Percentiles rank a stretch among this genome's conserved stretches.
Evolutionary conservation across 1,139 yeast species (phyloP).

Genomic region (Williopsis jadinii): DNA sequence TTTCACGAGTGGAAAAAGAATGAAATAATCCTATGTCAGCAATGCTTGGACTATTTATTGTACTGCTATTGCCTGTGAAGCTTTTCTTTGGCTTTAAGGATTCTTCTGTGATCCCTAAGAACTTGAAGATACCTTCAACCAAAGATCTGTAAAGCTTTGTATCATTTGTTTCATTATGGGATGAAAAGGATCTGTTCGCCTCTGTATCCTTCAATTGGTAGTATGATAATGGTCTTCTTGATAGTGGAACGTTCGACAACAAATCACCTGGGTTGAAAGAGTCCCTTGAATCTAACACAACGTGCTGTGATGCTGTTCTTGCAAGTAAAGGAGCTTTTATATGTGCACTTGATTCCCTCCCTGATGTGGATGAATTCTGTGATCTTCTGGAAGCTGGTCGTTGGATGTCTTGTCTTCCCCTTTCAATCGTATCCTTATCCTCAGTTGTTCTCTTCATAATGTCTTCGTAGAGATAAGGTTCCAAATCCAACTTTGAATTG

Average conservation of each 20-base stretch:
- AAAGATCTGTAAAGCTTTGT: slow-evolving; percentile 61
- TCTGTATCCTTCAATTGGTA: slow-evolving; percentile 19
- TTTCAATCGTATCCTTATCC: slow-evolving; percentile 4
- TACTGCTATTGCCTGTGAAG: slow-evolving; percentile 8
- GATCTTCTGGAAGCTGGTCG: slow-evolving; percentile 1
- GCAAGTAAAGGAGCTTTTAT: slow-evolving; percentile 9
- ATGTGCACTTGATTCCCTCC: slow-evolving; percentile 4
- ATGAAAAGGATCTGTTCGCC: slow-evolving; percentile 40
- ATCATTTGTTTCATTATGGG: slow-evolving; percentile 75
- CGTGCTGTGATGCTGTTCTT: slow-evolving; percentile 48
- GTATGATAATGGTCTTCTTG: slow-evolving; percentile 35
- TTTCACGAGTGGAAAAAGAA: slow-evolving; percentile 6
- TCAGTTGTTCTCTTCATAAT: slow-evolving; percentile 24
- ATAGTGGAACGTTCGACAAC: slow-evolving; percentile 72
- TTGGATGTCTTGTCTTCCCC: slow-evolving; percentile 7
- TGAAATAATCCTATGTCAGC: slow-evolving; percentile 15
- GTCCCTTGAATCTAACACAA: slow-evolving; percentile 37
- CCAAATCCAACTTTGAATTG: slow-evolving; percentile 42
- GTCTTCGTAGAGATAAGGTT: slow-evolving; percentile 51
- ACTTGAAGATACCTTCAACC: slow-evolving; percentile 66
- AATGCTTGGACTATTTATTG: slow-evolving; percentile 19
- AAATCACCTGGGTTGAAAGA: slow-evolving; percentile 81
- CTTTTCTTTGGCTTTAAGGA: slow-evolving; percentile 22
- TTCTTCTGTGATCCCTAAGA: slow-evolving; percentile 58
- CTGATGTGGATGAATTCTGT: slow-evolving; percentile 5